Percentiles rank a stretch among this genome's conserved stretches.
These are phyloP conservation scores for Kuraishia capsulata DNA, from an alignment of 805 yeast species.

Conservation along the genomic window DNA sequence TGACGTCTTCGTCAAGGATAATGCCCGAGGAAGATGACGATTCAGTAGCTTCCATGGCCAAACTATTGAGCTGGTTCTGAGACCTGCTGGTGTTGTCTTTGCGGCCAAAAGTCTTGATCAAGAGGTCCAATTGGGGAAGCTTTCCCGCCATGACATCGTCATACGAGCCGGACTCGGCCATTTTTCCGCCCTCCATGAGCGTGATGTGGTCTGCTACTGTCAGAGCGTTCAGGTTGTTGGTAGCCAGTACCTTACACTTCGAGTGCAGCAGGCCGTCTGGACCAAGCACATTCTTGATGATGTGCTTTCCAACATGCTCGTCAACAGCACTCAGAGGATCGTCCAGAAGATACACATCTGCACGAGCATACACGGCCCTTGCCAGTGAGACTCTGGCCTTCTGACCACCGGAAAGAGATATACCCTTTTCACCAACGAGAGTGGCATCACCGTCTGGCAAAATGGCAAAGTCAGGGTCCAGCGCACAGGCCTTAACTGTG, in stretches of 20 bases:
- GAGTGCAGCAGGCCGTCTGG: constrained; percentile 65
- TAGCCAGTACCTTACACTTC: constrained; percentile 73
- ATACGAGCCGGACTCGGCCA: constrained; percentile 59
- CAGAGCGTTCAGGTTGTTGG: constrained; percentile 78
- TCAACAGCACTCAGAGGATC: constrained; percentile 94
- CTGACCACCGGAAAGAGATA: constrained; percentile 91
- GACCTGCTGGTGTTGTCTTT: constrained; percentile 17
- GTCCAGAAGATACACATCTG: constrained; percentile 80
- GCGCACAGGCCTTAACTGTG: constrained; percentile 82
- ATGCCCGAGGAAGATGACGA: constrained; percentile 11
- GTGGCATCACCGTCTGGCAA: constrained; percentile 83
- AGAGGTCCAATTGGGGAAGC: constrained; percentile 39
- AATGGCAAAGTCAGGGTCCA: constrained; percentile 62
- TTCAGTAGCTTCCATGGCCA: constrained; percentile 9
- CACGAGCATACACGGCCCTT: constrained; percentile 87
- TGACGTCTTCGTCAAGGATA: constrained; percentile 19
- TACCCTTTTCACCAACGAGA: constrained; percentile 93
- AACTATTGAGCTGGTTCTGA: constrained; percentile 7
- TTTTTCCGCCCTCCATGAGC: constrained; percentile 60
- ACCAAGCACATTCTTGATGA: constrained; percentile 77
- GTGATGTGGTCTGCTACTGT: constrained; percentile 64
- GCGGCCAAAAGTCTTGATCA: constrained; percentile 58
- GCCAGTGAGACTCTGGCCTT: constrained; percentile 90
- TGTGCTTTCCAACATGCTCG: constrained; percentile 85
- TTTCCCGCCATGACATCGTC: constrained; percentile 36